Percentiles rank a stretch among this genome's conserved stretches.
Evolutionary conservation across 2,329 filamentous ascomycete genomes (phyloP).

Genomic region (Endocalyx cinctus): DNA sequence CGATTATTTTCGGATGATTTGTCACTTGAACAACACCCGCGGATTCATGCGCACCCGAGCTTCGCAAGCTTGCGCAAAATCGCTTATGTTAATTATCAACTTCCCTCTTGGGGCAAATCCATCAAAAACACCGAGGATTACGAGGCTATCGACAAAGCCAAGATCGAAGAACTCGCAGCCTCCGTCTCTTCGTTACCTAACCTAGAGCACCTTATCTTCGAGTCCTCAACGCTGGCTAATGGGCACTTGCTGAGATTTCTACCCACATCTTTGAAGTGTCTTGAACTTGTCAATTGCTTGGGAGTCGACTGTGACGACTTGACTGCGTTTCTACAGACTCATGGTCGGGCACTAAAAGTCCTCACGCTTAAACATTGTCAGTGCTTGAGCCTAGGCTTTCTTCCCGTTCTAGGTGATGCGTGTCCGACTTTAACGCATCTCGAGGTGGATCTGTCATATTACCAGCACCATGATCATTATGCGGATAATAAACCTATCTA

Average conservation of each 20-base stretch:
- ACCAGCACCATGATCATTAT: conserved; percentile 61
- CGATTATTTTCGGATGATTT: conserved; percentile 44
- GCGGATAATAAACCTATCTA: conserved; percentile 74
- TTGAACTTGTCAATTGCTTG: conserved; percentile 77
- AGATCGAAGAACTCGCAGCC: conserved; percentile 37
- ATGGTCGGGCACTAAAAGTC: conserved; percentile 62
- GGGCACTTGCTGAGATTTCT: conserved; percentile 63
- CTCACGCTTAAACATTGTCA: conserved; percentile 76
- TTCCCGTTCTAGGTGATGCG: conserved; percentile 57
- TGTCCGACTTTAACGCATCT: conserved; percentile 70
- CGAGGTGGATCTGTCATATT: conserved; percentile 75
- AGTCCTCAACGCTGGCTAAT: conserved; percentile 70
- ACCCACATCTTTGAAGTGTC: conserved; percentile 58
- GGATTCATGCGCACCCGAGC: conserved; percentile 48
- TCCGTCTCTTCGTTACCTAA: conserved; percentile 51
- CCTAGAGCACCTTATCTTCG: conserved; percentile 65
- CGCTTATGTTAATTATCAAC: conserved; percentile 60
- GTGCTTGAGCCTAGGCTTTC: conserved; percentile 69
- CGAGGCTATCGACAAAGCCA: conserved; percentile 23
- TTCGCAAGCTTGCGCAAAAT: conserved; percentile 55
- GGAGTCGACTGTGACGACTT: conserved; percentile 66
- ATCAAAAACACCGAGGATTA: conserved; percentile 16
- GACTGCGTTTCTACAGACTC: conserved; percentile 57
- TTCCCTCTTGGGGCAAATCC: conserved; percentile 35
- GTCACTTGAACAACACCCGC: conserved; percentile 43